A percentile compares a stretch with the other conserved stretches of the same genome.
These are phyloP conservation scores for Talaromyces nanjingensis DNA, from an alignment of 495 filamentous ascomycete genomes.

Conservation along the genomic window DNA sequence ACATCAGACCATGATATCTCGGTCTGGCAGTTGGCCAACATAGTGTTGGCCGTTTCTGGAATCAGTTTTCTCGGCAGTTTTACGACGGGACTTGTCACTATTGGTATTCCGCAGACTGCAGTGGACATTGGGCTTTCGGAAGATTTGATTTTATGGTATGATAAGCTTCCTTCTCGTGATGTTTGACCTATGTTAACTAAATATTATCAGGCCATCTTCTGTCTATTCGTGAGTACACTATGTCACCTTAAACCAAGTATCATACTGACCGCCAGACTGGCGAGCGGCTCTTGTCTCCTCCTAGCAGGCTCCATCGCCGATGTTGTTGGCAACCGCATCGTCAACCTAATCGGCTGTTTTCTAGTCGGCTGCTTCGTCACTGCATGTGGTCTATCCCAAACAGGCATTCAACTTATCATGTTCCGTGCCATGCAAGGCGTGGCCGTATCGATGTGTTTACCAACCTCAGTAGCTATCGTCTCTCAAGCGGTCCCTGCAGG, in stretches of 20 bases:
- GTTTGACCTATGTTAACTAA: background rate
- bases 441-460: conserved; percentile 41
- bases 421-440: conserved; percentile 46
- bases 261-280: conserved; percentile 25
- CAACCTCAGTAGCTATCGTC: conserved; percentile 43
- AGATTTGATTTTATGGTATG: conserved; percentile 39
- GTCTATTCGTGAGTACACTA: conserved; percentile 5
- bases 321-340: conserved; percentile 34
- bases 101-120: conserved; percentile 41
- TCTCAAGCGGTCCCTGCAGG: conserved; percentile 37
- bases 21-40: background rate
- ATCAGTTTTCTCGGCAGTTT: conserved; percentile 32
- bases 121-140: conserved; percentile 27
- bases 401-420: conserved; percentile 40
- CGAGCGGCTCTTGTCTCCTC: conserved; percentile 41
- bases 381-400: conserved; percentile 37
- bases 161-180: conserved; percentile 16
- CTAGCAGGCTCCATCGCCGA: conserved; percentile 46
- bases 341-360: conserved; percentile 40
- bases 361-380: conserved; percentile 37
- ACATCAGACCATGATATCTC: background rate
- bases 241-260: background rate
- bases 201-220: conserved; percentile 1
- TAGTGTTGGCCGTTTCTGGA: conserved; percentile 21
- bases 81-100: conserved; percentile 34